A percentile compares a stretch with the other conserved stretches of the same genome.
These are phyloP conservation scores for Hypoxylon rickii DNA, from an alignment of 495 filamentous ascomycete species.

Conservation along the genomic window DNA sequence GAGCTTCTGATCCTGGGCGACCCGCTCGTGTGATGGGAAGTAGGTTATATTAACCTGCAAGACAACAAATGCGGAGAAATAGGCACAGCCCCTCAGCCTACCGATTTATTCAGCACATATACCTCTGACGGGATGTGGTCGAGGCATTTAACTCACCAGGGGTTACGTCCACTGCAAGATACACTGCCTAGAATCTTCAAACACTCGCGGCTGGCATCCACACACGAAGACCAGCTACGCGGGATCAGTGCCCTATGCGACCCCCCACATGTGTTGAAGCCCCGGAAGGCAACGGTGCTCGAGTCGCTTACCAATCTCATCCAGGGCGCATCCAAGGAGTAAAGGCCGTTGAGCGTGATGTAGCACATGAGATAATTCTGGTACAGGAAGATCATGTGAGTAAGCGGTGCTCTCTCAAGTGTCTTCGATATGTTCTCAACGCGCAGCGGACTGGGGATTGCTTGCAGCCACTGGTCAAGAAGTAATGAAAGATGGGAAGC, in stretches of 20 bases:
- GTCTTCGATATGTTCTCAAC: conserved; percentile 23
- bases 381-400: conserved; percentile 33
- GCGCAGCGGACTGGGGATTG: conserved; percentile 31
- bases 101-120: conserved; percentile 1
- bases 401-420: conserved; percentile 22
- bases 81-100: conserved; percentile 38
- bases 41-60: conserved; percentile 37
- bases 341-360: conserved; percentile 35
- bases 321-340: conserved; percentile 35
- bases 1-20: conserved; percentile 28
- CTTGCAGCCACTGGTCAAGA: conserved; percentile 34
- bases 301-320: conserved; percentile 18
- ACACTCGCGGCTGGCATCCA: conserved; percentile 31
- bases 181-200: conserved; percentile 21
- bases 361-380: conserved; percentile 35
- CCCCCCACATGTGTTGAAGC: no score
- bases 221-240: conserved; percentile 30
- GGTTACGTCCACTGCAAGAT: conserved; percentile 26
- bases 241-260: conserved; percentile 25
- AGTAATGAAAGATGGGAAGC: conserved; percentile 23
- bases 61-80: conserved; percentile 38
- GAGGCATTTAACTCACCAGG: conserved; percentile 33
- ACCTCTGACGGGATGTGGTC: neutral
- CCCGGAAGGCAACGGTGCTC: conserved; percentile 7
- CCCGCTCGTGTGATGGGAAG: conserved; percentile 25